Base-by-base conservation (phyloP, 2,329 filamentous ascomycete species). In the Raffaelea deltoideospora region DNA sequence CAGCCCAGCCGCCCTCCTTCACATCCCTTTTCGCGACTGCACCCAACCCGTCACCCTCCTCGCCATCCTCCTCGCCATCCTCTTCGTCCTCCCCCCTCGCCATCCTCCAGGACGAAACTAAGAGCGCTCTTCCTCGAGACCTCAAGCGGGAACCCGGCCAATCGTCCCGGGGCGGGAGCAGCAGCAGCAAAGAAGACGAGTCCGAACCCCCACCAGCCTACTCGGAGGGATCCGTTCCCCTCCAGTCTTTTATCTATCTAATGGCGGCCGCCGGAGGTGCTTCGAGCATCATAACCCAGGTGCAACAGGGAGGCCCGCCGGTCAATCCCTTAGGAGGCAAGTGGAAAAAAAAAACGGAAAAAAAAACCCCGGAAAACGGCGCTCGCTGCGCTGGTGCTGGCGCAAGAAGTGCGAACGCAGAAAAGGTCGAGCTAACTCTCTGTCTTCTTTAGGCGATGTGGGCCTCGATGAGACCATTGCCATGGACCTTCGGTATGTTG, bases 261-360 rank as follows among this genome's bases (percentile, higher is more conserved):
- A 98, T 98, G 90, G 87, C 90, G 62, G 83, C 86, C 57, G 87
- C 88, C 62, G 88, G 88, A 69, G 88, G 87, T 64, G 83, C 87
- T 50, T 80, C 87, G 65, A 96, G 90, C 73, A 94, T 98, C 56
- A 93, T 98, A 64, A 98, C 90, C 61, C 90, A 98, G 65, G 90
- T 98, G 50, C 87, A 93, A 56, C 90, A 98, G 61, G 81, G 81
- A 47, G 87, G 81, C 35, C 82, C 86, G 50, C 82, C 87, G 27
- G 76, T 95, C 49, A 93, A 90, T 59, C 81, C 84, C 38, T 68
- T 96, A 42, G 85, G 83, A 73, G 83, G 83, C 86, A 63, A 53
- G 69, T 43, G 14, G n/a, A n/a, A n/a, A n/a, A n/a, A n/a, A n/a
- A n/a, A n/a, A n/a, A n/a, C n/a, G n/a, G n/a, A n/a, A n/a, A n/a